A percentile compares a stretch with the other conserved stretches of the same genome.
These are phyloP conservation scores for Dacryopinax spathularia DNA, from an alignment of 768 basidiomycete genomes.

Conservation along the genomic window DNA sequence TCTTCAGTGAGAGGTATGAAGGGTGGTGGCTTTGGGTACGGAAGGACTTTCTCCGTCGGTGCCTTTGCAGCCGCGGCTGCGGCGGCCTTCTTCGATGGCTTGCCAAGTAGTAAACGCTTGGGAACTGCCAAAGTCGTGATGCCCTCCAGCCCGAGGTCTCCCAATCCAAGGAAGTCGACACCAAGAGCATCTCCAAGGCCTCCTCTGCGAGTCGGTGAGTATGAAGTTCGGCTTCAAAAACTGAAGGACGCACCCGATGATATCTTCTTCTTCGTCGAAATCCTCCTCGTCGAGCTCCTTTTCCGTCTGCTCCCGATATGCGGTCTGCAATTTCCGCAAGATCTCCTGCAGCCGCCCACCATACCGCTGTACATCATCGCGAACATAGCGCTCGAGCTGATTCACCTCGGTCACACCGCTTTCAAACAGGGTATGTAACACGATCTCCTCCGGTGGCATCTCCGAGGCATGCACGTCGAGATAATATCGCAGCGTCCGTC, in stretches of 20 bases:
- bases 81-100: constrained; percentile 32
- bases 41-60: constrained; percentile 47
- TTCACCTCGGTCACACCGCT: constrained; percentile 64
- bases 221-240: background rate
- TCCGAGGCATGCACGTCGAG: constrained; percentile 63
- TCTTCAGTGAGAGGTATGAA: constrained; percentile 56
- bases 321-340: constrained; percentile 72
- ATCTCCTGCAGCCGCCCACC: constrained; percentile 61
- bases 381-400: constrained; percentile 74
- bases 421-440: constrained; percentile 81
- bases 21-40: constrained; percentile 72
- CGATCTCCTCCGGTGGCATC: constrained; percentile 90
- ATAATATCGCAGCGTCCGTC: constrained; percentile 67
- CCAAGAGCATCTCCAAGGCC: constrained; percentile 78
- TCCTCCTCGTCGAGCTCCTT: constrained; percentile 48
- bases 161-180: constrained; percentile 84
- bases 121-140: constrained; percentile 66
- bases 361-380: constrained; percentile 76
- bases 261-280: constrained; percentile 51
- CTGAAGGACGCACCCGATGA: constrained; percentile 41
- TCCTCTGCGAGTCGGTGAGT: constrained; percentile 35
- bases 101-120: constrained; percentile 56
- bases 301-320: constrained; percentile 59
- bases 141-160: constrained; percentile 77
- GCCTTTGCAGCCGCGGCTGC: constrained; percentile 37